phyloP scores from a whole-genome alignment of 305 asterid genomes.

The Ajuga reptans region DNA sequence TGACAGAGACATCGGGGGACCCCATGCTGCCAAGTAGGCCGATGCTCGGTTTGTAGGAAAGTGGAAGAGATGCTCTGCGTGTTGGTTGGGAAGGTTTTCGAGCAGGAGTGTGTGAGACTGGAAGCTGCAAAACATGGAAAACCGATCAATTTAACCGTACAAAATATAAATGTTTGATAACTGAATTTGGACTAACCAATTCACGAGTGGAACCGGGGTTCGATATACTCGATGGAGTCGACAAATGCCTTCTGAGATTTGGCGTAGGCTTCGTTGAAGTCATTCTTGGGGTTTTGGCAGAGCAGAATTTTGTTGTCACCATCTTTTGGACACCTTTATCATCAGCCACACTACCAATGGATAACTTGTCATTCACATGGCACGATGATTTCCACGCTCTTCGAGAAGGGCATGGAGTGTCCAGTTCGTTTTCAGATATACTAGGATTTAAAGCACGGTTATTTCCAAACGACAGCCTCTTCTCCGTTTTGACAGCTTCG shows the following conservation, averaged over 20 bases:
- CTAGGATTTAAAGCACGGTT: conserved; percentile 95
- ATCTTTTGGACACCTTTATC: conserved; percentile 34
- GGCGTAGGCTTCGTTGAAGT: conserved; percentile 36
- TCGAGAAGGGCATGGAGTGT: conserved; percentile 43
- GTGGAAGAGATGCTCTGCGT: conserved; percentile 80
- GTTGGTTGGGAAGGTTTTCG: conserved; percentile 42
- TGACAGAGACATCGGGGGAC: conserved; percentile 75
- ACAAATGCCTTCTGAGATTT: conserved; percentile 47
- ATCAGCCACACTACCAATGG: conserved; percentile 40
- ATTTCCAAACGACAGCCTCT: conserved; percentile 63
- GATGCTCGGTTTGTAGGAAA: conserved; percentile 26
- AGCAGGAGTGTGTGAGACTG: conserved; percentile 67
- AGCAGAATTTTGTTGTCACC: conserved; percentile 31
- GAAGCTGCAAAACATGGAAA: conserved; percentile 44
- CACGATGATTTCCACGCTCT: conserved; percentile 38
- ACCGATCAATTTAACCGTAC: not conserved
- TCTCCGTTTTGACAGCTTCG: conserved; percentile 42
- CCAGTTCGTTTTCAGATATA: conserved; percentile 63
- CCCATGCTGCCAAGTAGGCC: conserved; percentile 38
- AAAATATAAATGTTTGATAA: not conserved
- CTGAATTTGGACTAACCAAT: conserved; percentile 44
- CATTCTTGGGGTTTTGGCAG: conserved; percentile 39
- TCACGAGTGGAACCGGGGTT: conserved; percentile 89
- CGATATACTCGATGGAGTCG: conserved; percentile 52
- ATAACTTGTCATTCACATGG: conserved; percentile 36